These are phyloP conservation scores for Kickxella alabastrina DNA, from an alignment of 192 early-diverging fungal species.

Conservation along the genomic window DNA sequence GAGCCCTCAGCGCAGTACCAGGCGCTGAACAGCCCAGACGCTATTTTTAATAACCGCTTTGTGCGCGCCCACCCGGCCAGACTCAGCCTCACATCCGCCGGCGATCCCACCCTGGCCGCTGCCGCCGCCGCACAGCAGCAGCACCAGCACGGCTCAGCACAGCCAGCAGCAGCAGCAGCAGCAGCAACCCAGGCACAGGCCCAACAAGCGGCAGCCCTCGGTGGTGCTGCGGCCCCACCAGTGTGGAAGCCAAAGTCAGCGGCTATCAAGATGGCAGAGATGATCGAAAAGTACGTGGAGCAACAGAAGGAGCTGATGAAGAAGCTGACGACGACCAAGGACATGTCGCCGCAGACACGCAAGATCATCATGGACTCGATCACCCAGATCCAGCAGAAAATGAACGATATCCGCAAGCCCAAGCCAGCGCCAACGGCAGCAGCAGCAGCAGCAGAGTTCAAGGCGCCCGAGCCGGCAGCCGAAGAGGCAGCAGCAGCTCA, in stretches of 20 bases:
- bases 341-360: conserved; percentile 38
- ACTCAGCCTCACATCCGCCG: not conserved
- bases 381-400: conserved; percentile 40
- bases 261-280: conserved; percentile 41
- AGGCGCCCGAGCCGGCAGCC: not conserved
- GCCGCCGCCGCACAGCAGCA: not conserved
- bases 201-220: too few species aligned
- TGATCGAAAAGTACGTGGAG: conserved; percentile 46
- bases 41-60: conserved; percentile 47
- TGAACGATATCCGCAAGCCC: conserved; percentile 31
- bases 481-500: not conserved
- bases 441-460: not conserved
- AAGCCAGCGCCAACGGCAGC: conserved; percentile 3
- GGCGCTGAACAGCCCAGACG: conserved; percentile 36
- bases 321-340: conserved; percentile 38
- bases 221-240: too few species aligned
- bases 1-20: conserved; percentile 15
- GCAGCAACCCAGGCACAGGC: conserved; percentile 2
- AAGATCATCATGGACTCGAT: conserved; percentile 53
- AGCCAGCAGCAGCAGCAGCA: conserved; percentile 1
- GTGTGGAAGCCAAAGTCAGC: conserved; percentile 47
- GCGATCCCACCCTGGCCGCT: too few species aligned
- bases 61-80: conserved; percentile 17
- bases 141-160: not conserved
- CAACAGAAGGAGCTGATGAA: conserved; percentile 47